Evolutionary conservation across 2,329 filamentous ascomycete species (phyloP), one percentile per base, ranked within the genome.

Genomic region (Curvularia hawaiiensis): DNA sequence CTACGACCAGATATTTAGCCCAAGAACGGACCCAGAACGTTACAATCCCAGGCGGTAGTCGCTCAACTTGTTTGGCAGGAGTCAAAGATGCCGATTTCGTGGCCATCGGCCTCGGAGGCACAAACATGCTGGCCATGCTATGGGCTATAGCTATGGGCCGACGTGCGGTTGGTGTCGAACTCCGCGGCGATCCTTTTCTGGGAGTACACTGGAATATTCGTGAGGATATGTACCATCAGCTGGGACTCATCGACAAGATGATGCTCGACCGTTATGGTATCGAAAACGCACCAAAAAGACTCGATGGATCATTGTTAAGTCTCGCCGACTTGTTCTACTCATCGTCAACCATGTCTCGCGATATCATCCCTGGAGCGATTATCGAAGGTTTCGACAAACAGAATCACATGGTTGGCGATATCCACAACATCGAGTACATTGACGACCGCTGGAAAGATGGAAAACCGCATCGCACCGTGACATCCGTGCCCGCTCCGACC

Each of bases 171-270:
- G 61, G 63, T 31, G 61, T 65, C 20, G 61, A 64, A 1, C 39
- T 64, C 35, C 61, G 63, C 1, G 59, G 61, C 14, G 61, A 64
- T 20, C 61, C 63, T 6, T 62, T 65, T n/a, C 49, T 65, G 8
- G 63, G 59, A 4, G 63, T 65, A 5, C 61, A 65, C 40, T 65
- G 63, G 61, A 65, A 64, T 24, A 65, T 65, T n/a, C 56, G 61
- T 22, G 54, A 62, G 44, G 61, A 64, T 2, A 54, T 65, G 56
- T 65, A 64, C 16, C 63, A 64, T 40, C 61, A 65, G 44, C 50
- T 64, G 3, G 59, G 63, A 9, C 51, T 65, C 6, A 64, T 65
- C n/a, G 61, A 65, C 40, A 59, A 60, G 39, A 58, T 64, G 59
- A 65, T 64, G 59, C 14, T 60, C 31, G 61, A 60, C 31, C 61